These are phyloP conservation scores for Cladosporium sp. DNA, from an alignment of 2,329 filamentous ascomycete species.

Conservation along the genomic window DNA sequence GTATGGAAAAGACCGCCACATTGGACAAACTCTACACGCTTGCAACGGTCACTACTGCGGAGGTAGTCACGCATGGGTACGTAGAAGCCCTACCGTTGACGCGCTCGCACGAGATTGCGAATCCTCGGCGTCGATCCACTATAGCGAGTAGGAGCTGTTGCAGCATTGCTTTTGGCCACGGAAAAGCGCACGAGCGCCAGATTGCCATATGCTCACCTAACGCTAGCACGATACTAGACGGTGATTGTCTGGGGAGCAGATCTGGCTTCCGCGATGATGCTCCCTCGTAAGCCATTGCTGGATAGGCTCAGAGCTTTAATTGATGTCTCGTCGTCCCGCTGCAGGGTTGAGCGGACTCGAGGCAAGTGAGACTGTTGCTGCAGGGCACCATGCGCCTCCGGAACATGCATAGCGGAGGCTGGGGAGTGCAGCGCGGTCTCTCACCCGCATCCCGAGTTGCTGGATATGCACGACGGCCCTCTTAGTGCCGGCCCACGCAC, in stretches of 20 bases:
- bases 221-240: conserved; percentile 6
- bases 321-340: conserved; percentile 1
- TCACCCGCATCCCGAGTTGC: conserved; percentile 8
- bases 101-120: conserved; percentile 15
- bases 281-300: background rate
- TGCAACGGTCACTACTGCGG: conserved; percentile 18
- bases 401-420: conserved; percentile 15
- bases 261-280: conserved; percentile 9
- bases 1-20: conserved; percentile 2
- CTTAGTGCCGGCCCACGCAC: conserved; percentile 8
- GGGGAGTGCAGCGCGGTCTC: conserved; percentile 13
- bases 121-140: conserved; percentile 13
- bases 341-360: background rate
- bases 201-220: background rate
- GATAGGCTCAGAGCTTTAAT: conserved; percentile 1
- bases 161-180: background rate
- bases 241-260: conserved; percentile 15
- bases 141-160: background rate
- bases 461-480: background rate
- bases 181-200: conserved; percentile 4
- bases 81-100: background rate
- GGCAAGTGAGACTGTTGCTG: conserved; percentile 14
- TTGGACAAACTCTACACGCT: conserved; percentile 10
- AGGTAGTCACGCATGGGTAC: conserved; percentile 12
- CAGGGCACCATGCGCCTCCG: conserved; percentile 2